Evolutionary conservation across 2,329 filamentous ascomycete genomes (phyloP).

Genomic region (Aspergillus puulaauensis): DNA sequence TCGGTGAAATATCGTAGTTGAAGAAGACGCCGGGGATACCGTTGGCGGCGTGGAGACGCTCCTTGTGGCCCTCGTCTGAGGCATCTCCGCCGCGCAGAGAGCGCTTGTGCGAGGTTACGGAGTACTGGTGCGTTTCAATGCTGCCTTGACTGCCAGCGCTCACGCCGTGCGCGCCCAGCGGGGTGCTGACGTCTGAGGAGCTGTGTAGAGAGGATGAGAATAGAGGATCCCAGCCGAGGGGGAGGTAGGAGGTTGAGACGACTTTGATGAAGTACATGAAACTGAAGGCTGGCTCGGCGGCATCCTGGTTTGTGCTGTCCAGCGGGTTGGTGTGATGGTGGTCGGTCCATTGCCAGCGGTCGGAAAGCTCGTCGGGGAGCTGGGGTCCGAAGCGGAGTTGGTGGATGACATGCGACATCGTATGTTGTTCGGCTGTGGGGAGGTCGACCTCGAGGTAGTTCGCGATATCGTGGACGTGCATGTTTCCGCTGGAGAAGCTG

Average conservation of each 20-base stretch:
- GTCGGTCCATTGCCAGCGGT: constrained; percentile 72
- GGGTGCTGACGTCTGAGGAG: constrained; percentile 51
- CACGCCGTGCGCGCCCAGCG: constrained; percentile 68
- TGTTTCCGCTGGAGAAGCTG: constrained; percentile 92
- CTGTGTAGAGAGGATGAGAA: constrained; percentile 39
- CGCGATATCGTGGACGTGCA: constrained; percentile 96
- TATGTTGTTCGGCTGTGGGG: constrained; percentile 68
- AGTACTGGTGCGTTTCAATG: constrained; percentile 97
- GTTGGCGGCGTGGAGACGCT: constrained; percentile 82
- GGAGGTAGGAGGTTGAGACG: constrained; percentile 90
- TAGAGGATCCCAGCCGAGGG: constrained; percentile 79
- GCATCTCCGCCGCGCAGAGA: constrained; percentile 82
- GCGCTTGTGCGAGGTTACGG: constrained; percentile 92
- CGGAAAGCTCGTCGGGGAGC: constrained; percentile 69
- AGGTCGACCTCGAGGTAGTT: constrained; percentile 75
- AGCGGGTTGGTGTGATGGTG: constrained; percentile 86
- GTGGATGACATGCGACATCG: constrained; percentile 87
- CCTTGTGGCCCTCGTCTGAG: constrained; percentile 82
- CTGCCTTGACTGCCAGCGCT: constrained; percentile 69
- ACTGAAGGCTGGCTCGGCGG: constrained; percentile 81
- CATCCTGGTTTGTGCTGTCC: constrained; percentile 74
- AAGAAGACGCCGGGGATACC: constrained; percentile 99
- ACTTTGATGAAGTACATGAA: constrained; percentile 99
- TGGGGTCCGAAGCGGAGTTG: constrained; percentile 89
- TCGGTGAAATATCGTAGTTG: constrained; percentile 97